Evolutionary conservation across 139 green algal species (phyloP).

Genomic region (Chlorella vulgaris): DNA sequence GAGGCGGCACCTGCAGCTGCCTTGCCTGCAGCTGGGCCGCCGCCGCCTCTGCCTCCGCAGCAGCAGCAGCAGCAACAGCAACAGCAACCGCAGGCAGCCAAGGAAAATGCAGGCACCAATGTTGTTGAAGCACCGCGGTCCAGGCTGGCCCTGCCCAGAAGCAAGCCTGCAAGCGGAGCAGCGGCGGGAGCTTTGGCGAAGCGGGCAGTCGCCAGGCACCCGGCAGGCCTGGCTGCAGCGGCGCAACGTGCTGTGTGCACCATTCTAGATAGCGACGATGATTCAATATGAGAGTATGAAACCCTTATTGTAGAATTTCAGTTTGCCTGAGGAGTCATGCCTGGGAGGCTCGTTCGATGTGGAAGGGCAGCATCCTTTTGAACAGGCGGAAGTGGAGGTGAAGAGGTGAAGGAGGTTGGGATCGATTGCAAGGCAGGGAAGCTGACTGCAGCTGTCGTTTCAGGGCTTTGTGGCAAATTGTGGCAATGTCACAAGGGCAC

Average conservation of each 20-base stretch:
- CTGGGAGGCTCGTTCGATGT: too few relatives aligned
- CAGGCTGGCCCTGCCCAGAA: slow-evolving; percentile 1
- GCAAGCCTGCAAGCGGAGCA: not conserved
- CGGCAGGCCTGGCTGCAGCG: not conserved
- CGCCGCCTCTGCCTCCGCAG: not conserved
- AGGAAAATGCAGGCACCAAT: slow-evolving; percentile 8
- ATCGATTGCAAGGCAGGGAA: too few relatives aligned
- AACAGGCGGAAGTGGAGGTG: not conserved
- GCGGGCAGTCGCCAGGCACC: not conserved
- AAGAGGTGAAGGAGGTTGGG: too few relatives aligned
- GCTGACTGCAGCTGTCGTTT: too few relatives aligned
- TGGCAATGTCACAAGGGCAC: too few relatives aligned
- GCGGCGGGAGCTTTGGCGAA: not conserved
- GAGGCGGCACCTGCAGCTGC: not conserved
- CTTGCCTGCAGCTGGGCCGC: not conserved
- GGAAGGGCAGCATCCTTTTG: too few relatives aligned
- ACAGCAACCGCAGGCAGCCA: not conserved
- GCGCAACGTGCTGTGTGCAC: not conserved
- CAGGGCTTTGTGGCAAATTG: too few relatives aligned
- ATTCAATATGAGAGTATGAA: not conserved
- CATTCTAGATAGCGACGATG: slow-evolving; percentile 1
- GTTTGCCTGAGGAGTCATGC: not conserved
- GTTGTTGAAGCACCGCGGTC: not conserved
- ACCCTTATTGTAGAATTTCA: too few relatives aligned
- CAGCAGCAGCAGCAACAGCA: not conserved